A percentile compares a stretch with the other conserved stretches of the same genome.
Evolutionary conservation across 2,329 filamentous ascomycete species (phyloP).

Genomic region (Ophiostoma pallidulum): DNA sequence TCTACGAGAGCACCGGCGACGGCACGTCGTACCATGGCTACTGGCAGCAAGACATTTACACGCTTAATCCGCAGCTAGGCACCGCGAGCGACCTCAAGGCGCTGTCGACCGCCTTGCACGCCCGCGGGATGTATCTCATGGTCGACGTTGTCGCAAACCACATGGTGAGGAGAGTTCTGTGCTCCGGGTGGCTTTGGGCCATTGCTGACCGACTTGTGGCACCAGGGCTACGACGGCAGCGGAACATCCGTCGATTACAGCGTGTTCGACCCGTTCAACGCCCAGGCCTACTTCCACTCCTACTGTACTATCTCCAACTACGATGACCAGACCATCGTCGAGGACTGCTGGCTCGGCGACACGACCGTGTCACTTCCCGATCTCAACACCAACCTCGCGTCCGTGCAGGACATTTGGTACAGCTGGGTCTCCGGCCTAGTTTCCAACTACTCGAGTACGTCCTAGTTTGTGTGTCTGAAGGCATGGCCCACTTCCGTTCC

Average conservation of each 20-base stretch:
- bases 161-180: no score
- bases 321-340: slow-evolving; percentile 39
- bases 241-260: slow-evolving; percentile 25
- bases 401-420: slow-evolving; percentile 31
- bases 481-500: no score
- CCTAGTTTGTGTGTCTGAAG: no score
- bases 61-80: slow-evolving; percentile 41
- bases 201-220: background rate
- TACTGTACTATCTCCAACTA: slow-evolving; percentile 44
- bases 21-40: slow-evolving; percentile 42
- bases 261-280: slow-evolving; percentile 37
- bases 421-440: slow-evolving; percentile 52
- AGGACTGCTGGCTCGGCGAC: slow-evolving; percentile 42
- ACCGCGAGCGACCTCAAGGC: slow-evolving; percentile 48
- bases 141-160: slow-evolving; percentile 48
- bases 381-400: slow-evolving; percentile 43
- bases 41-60: slow-evolving; percentile 35
- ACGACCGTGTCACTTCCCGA: slow-evolving; percentile 52
- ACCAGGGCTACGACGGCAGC: slow-evolving; percentile 28
- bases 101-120: slow-evolving; percentile 36
- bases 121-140: slow-evolving; percentile 32
- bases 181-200: no score
- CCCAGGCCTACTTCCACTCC: slow-evolving; percentile 48
- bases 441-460: slow-evolving; percentile 38
- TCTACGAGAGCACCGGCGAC: slow-evolving; percentile 24